phyloP scores from a whole-genome alignment of 345 rosid species.

The Eucalyptus fibrosa region DNA sequence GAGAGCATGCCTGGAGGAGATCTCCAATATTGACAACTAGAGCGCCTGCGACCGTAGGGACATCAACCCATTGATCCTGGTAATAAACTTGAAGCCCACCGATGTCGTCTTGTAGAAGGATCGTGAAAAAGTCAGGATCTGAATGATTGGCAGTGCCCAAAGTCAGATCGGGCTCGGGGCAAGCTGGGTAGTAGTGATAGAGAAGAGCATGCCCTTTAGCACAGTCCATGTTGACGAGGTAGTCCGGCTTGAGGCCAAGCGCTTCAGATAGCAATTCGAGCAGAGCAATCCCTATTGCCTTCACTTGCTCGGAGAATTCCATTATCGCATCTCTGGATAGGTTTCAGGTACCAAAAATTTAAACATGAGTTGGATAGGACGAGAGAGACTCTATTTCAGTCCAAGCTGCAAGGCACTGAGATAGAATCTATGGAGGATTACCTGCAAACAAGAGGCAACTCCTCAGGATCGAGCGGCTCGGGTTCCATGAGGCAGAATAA shows the following conservation, averaged over 20 bases:
- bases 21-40: slow-evolving; percentile 48
- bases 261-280: slow-evolving; percentile 47
- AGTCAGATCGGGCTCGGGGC: slow-evolving; percentile 52
- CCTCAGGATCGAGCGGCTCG: slow-evolving; percentile 14
- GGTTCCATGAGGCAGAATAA: slow-evolving; percentile 16
- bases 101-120: slow-evolving; percentile 45
- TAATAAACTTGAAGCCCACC: slow-evolving; percentile 46
- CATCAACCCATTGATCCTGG: slow-evolving; percentile 35
- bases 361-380: too few species aligned
- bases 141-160: slow-evolving; percentile 30
- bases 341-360: neutral
- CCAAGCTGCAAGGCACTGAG: neutral
- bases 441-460: slow-evolving; percentile 28
- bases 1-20: slow-evolving; percentile 36
- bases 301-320: slow-evolving; percentile 23
- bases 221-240: slow-evolving; percentile 31
- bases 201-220: slow-evolving; percentile 17
- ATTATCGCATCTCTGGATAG: slow-evolving; percentile 15
- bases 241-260: slow-evolving; percentile 25
- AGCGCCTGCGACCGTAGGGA: slow-evolving; percentile 34
- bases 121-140: slow-evolving; percentile 33
- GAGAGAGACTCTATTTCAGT: neutral
- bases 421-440: neutral
- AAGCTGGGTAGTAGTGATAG: slow-evolving; percentile 44
- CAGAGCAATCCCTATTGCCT: slow-evolving; percentile 10